Percentiles rank a stretch among this genome's conserved stretches.
phyloP scores from a whole-genome alignment of 148 eudicot genomes.

The Camellia japonica region DNA sequence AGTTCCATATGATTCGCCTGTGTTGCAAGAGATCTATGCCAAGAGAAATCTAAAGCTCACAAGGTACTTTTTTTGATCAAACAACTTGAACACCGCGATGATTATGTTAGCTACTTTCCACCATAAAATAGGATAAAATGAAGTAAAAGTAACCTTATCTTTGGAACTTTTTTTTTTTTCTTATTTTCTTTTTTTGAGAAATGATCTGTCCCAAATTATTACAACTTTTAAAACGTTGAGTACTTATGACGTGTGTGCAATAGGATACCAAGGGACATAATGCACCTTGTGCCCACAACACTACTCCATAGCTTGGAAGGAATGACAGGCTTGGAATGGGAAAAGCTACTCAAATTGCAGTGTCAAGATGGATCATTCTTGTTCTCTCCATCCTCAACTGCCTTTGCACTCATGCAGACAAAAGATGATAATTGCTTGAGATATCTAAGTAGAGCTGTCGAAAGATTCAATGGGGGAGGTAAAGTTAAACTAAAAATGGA shows the following conservation, averaged over 20 bases:
- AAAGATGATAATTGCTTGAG: conserved; percentile 58
- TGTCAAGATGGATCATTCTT: conserved; percentile 82
- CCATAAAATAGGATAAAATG: not conserved
- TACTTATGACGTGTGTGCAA: not conserved
- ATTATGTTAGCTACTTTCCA: conserved; percentile 17
- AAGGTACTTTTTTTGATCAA: conserved; percentile 33
- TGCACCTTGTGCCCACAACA: conserved; percentile 81
- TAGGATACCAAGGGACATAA: conserved; percentile 81
- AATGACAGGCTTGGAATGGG: conserved; percentile 68
- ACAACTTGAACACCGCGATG: not conserved
- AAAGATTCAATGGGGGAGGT: conserved; percentile 91
- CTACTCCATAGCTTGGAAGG: conserved; percentile 88
- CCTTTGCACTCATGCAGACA: conserved; percentile 87
- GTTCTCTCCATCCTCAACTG: conserved; percentile 94
- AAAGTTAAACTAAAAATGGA: not conserved
- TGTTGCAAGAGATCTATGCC: conserved; percentile 55
- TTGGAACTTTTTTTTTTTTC: no score
- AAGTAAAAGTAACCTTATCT: not conserved
- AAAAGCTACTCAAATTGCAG: conserved; percentile 67
- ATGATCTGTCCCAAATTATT: not conserved
- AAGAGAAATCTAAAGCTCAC: conserved; percentile 63
- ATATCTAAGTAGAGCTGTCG: conserved; percentile 53
- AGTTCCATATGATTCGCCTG: conserved; percentile 45
- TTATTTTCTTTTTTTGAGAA: not conserved
- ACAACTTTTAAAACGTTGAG: not conserved